phyloP scores from a whole-genome alignment of 129 eudicot species.

The Smallanthus sonchifolius region DNA sequence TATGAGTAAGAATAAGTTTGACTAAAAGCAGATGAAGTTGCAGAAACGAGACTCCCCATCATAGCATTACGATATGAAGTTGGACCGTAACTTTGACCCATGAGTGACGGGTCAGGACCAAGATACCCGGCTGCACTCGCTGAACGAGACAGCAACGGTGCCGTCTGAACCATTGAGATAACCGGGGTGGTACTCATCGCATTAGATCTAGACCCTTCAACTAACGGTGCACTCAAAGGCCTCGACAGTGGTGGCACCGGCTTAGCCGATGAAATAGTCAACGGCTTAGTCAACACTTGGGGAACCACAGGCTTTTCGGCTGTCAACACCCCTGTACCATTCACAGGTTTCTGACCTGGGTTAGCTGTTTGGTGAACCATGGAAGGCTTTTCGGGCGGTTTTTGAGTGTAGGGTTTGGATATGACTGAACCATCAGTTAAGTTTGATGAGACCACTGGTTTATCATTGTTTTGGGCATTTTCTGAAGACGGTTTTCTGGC shows the following conservation, averaged over 20 bases:
- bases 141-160: conserved; percentile 63
- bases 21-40: conserved; percentile 42
- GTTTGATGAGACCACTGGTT: conserved; percentile 20
- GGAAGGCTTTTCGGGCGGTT: conserved; percentile 47
- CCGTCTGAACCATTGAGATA: conserved; percentile 57
- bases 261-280: conserved; percentile 4
- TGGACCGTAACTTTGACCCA: conserved; percentile 46
- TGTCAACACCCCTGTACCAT: conserved; percentile 21
- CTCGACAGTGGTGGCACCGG: conserved; percentile 59
- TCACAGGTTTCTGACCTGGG: conserved; percentile 24
- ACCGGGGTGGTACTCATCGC: conserved; percentile 40
- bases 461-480: conserved; percentile 36
- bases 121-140: conserved; percentile 83
- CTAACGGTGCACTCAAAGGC: conserved; percentile 86
- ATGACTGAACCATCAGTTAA: conserved; percentile 29
- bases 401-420: conserved; percentile 36
- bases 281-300: conserved; percentile 17
- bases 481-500: conserved; percentile 44
- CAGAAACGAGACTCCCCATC: conserved; percentile 53
- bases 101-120: conserved; percentile 64
- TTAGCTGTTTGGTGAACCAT: conserved; percentile 12
- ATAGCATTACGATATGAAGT: conserved; percentile 87
- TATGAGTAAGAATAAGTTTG: conserved; percentile 52
- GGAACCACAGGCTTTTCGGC: conserved; percentile 46
- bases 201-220: conserved; percentile 49